Evolutionary conservation across 2,329 filamentous ascomycete genomes (phyloP), one percentile per base, ranked within the genome.

Genomic region (Hypoxylon sp.): DNA sequence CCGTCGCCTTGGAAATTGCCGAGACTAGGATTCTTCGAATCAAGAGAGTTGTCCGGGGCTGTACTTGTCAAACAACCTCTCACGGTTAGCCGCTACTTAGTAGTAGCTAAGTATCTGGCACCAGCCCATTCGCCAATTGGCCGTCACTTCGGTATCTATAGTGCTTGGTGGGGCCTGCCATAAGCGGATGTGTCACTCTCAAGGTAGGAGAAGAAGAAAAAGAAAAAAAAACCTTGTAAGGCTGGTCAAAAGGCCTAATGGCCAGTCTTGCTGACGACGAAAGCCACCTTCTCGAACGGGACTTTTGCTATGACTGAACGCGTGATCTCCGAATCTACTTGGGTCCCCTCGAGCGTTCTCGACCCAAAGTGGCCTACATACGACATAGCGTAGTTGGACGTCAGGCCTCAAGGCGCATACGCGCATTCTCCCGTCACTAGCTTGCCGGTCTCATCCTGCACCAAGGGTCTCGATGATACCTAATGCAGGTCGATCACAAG

Each of bases 61-160:
- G n/a, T n/a, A n/a, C n/a, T n/a, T n/a, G n/a, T n/a, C n/a, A n/a
- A n/a, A n/a, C n/a, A n/a, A n/a, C n/a, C n/a, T n/a, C n/a, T n/a
- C n/a, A n/a, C n/a, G n/a, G n/a, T n/a, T n/a, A n/a, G n/a, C n/a
- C n/a, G n/a, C n/a, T n/a, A n/a, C n/a, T n/a, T n/a, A n/a, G n/a
- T n/a, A n/a, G n/a, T n/a, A n/a, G n/a, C n/a, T n/a, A n/a, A n/a
- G n/a, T n/a, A n/a, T n/a, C n/a, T n/a, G n/a, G n/a, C n/a, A n/a
- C n/a, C n/a, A n/a, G 34, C 11, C 13, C 19, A 11, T 36, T 9
- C 21, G 15, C 32, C 20, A 25, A 51, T 48, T 42, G 38, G 29
- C 11, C 8, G 7, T n/a, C 31, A 25, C 7, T 47, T 57, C 55
- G 42, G 54, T 57, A 55, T 57, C 43, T 7, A 26, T 17, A 12